A percentile compares a stretch with the other conserved stretches of the same genome.
Evolutionary conservation across 768 basidiomycete species (phyloP).

Genomic region (Tephrocybe sp.): DNA sequence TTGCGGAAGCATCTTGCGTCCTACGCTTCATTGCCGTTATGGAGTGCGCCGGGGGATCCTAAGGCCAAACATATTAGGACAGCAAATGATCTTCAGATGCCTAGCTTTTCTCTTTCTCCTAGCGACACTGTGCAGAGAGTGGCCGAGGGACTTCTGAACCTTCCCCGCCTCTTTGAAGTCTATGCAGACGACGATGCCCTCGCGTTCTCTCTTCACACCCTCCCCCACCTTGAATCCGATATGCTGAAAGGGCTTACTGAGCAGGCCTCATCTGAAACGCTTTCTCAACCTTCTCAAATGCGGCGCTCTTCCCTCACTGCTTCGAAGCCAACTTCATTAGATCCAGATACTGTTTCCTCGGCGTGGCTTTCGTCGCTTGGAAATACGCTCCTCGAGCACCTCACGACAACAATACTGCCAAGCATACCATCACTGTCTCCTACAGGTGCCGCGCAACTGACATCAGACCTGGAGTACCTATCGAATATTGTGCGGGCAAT

Average conservation of each 20-base stretch:
- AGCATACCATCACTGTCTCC: conserved; percentile 60
- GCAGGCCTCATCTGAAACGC: conserved; percentile 28
- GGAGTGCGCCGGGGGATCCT: conserved; percentile 57
- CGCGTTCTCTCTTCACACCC: conserved; percentile 80
- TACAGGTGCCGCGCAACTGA: conserved; percentile 79
- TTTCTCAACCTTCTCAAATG: conserved; percentile 33
- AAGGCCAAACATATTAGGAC: conserved; percentile 45
- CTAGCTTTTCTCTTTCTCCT: conserved; percentile 91
- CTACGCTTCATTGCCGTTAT: conserved; percentile 70
- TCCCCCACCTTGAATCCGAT: conserved; percentile 69
- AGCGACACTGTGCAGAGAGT: conserved; percentile 87
- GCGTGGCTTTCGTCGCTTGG: conserved; percentile 95
- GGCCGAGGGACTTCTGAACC: conserved; percentile 91
- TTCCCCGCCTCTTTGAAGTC: conserved; percentile 91
- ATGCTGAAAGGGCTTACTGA: conserved; percentile 48
- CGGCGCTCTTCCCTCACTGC: conserved; percentile 42
- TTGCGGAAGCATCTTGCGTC: conserved; percentile 67
- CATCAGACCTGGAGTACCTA: conserved; percentile 86
- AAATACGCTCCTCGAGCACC: conserved; percentile 70
- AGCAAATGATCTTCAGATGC: conserved; percentile 65
- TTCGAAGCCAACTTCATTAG: conserved; percentile 39
- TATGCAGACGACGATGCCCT: conserved; percentile 92
- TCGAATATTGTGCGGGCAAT: conserved; percentile 88
- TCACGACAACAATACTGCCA: conserved; percentile 73
- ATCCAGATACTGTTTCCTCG: conserved; percentile 81